Evolutionary conservation across 192 early-diverging fungal species (phyloP), one percentile per base, ranked within the genome.

Genomic region (Backusella macrospora): DNA sequence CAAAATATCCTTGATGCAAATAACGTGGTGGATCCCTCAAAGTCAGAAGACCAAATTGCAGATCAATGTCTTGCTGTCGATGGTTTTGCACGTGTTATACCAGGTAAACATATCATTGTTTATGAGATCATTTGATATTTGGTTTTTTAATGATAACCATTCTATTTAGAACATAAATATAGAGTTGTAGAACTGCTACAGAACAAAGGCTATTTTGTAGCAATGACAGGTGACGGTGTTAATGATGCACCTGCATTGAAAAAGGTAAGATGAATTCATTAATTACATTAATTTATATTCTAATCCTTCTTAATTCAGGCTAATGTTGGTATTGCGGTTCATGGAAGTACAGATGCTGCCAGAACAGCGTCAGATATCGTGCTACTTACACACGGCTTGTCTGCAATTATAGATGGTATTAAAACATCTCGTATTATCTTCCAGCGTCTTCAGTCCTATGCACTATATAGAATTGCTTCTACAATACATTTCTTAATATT

Each of bases 181-280:
- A 75, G 84, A 38, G 90, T 93, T 14, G 90, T 93, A 45, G 91
- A 93, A 70, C 76, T 88, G 15, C 66, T 93, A 4, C 92, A 93
- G 70, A 83, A 87, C 23, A 78, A 85, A 16, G 86, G 87, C 1
- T 69, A 84, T 12, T 77, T 87, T 26, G 86, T 89, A 0, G 87
- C 88, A 7, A 93, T 94, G 92, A 93, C 92, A 38, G 92, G 92
- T 26, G 93, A 94, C 72, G 93, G 93, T 82, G 91, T 93, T 5
- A 94, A 94, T 78, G 93, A 94, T 71, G 93, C 93, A 2, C 91
- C 93, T 14, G 93, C 93, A 2, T 70, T 94, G 34, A 92, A 92
- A 81, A 92, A 93, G 78, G 89, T 73, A 73, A 18, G 6, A 14
- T 45, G 23, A 15, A 21, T n/a, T 40, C 18, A 1, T 70, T 49